Evolutionary conservation across 805 yeast species (phyloP), one percentile per base, ranked within the genome.

Genomic region (Saturnispora halmiae): DNA sequence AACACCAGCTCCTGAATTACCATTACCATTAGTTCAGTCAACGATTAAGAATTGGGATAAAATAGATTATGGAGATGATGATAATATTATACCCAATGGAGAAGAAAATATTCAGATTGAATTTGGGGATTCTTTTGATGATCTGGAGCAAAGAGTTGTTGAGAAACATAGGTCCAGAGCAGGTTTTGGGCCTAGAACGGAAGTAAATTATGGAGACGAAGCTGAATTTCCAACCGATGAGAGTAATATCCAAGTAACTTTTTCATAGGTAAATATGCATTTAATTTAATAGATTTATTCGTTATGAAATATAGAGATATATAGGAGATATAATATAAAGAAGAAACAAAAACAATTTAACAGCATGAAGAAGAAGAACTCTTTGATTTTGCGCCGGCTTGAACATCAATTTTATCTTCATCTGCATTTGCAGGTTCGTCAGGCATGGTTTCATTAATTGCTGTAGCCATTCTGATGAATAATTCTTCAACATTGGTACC

Each of bases 401-500:
- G 50, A 11, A 60, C 62, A 43, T 59, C 52, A 34, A 60, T 45
- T 14, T 44, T 55, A 27, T 44, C 54, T 6, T 49, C 53, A 13
- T 34, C 45, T 19, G 44, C 38, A 24, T 53, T 28, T 43, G 50
- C 34, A 60, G 65, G 42, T 31, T 58, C 48, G 34, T 63, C 68
- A 33, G 63, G 62, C 40, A 79, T 77, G 61, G 82, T 82, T 40
- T 85, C 95, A 65, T 83, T 83, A 56, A 88, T 85, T 52, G 84
- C 70, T 31, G 80, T 75, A 10, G 96, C 96, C 55, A 92, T 73
- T 52, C 86, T 83, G 65, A 82, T 80, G 67, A 92, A 92, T 35
- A 94, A 79, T 44, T 86, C 86, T 55, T 85, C 94, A 47, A 92
- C 98, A 56, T 88, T 87, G 44, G 77, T 79, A 54, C 87, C 88